These are phyloP conservation scores for Hylodesmum podocarpum DNA, from an alignment of 306 rosid genomes.

Conservation along the genomic window DNA sequence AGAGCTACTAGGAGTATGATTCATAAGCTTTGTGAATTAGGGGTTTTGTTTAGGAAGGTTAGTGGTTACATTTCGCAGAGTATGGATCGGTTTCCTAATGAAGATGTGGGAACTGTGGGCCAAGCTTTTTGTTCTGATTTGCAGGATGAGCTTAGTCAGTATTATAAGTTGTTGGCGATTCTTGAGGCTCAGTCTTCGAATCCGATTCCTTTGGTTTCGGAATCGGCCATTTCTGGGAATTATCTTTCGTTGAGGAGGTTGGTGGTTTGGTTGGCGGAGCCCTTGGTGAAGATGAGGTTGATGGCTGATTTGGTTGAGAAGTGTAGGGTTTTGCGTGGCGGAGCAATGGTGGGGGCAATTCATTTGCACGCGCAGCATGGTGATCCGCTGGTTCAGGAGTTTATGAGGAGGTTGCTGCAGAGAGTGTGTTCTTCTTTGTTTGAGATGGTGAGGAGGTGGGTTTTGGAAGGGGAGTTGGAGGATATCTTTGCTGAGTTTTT, in stretches of 20 bases:
- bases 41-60: constrained; percentile 82
- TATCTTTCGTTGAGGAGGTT: constrained; percentile 87
- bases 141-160: constrained; percentile 90
- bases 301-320: constrained; percentile 96
- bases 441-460: constrained; percentile 96
- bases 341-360: constrained; percentile 90
- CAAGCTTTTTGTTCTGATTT: constrained; percentile 94
- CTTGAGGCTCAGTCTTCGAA: constrained; percentile 84
- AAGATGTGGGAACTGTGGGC: constrained; percentile 88
- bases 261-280: constrained; percentile 93
- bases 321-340: constrained; percentile 83
- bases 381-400: constrained; percentile 87
- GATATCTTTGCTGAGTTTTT: constrained; percentile 89
- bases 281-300: constrained; percentile 85
- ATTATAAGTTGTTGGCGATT: constrained; percentile 87
- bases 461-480: constrained; percentile 92
- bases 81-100: constrained; percentile 76
- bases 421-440: constrained; percentile 89
- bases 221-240: constrained; percentile 56
- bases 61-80: constrained; percentile 62
- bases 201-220: constrained; percentile 78
- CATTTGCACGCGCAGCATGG: constrained; percentile 96
- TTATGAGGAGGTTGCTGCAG: constrained; percentile 72
- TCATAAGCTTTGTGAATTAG: constrained; percentile 81
- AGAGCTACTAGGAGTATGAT: constrained; percentile 66